Conservation (phyloP, 1,139 yeast genomes). For the Spencermartinsiella ligniputridi region DNA sequence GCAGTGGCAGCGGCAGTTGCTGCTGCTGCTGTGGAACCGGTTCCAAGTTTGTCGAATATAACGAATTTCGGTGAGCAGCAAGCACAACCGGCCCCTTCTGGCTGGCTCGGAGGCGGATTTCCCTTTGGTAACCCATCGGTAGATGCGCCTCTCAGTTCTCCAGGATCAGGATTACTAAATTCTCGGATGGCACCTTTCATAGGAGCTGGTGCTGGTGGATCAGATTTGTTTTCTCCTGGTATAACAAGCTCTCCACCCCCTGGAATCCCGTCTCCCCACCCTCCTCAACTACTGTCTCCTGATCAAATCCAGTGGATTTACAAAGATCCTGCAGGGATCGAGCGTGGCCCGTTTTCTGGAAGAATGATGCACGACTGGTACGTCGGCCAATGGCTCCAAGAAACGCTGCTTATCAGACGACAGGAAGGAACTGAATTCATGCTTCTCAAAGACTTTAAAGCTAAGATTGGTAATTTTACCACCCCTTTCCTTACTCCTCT, state of each 20-base stretch:
- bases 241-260: conserved; percentile 24
- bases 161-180: neutral
- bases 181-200: neutral
- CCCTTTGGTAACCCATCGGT: neutral
- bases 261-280: conserved; percentile 19
- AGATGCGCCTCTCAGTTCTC: neutral
- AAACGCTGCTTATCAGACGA: conserved; percentile 55
- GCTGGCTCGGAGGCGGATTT: neutral
- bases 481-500: conserved; percentile 62
- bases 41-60: too few species aligned
- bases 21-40: neutral
- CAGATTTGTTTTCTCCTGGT: neutral
- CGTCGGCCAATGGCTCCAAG: conserved; percentile 54
- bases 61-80: too few species aligned
- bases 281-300: conserved; percentile 30
- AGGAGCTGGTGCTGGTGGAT: neutral
- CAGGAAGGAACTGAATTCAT: conserved; percentile 34
- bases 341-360: conserved; percentile 81
- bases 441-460: conserved; percentile 30
- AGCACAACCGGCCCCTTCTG: neutral
- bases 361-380: conserved; percentile 78
- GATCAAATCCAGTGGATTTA: conserved; percentile 63
- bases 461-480: conserved; percentile 43
- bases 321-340: conserved; percentile 62
- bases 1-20: neutral